Percentiles rank a stretch among this genome's conserved stretches.
Conservation (phyloP, 441 rosid species). For the Eruca vesicaria region DNA sequence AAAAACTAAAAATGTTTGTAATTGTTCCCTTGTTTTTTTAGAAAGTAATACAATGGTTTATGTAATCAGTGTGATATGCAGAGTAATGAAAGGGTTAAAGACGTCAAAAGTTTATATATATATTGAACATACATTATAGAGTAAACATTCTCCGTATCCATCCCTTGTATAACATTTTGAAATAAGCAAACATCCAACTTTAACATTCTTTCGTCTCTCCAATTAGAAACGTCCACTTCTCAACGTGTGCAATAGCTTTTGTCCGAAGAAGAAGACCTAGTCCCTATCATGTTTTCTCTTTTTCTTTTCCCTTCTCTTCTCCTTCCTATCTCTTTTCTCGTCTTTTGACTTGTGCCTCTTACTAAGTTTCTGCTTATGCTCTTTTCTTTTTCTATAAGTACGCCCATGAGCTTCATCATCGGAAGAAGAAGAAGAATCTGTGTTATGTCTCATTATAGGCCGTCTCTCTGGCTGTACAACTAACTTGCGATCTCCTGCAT, state of each 20-base stretch:
- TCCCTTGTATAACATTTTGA: neutral
- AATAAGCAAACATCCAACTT: neutral
- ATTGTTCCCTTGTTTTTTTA: neutral
- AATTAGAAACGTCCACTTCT: neutral
- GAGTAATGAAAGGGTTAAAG: neutral
- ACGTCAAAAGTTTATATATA: neutral
- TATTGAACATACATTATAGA: neutral
- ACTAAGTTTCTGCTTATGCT: conserved; percentile 40
- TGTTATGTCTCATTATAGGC: conserved; percentile 12
- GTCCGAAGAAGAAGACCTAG: neutral
- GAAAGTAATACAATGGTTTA: neutral
- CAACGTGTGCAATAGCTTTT: neutral
- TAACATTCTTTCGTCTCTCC: neutral
- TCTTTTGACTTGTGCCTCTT: conserved; percentile 53
- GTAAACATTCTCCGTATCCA: neutral
- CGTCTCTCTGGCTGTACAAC: conserved; percentile 56
- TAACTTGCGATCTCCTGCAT: conserved; percentile 33
- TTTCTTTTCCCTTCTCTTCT: conserved; percentile 38
- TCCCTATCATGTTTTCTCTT: conserved; percentile 9
- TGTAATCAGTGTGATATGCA: neutral
- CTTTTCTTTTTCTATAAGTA: conserved; percentile 22
- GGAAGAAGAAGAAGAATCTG: conserved; percentile 9
- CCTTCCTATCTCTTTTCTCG: conserved; percentile 47
- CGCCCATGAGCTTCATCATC: conserved; percentile 29
- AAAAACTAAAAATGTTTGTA: neutral